phyloP scores from a whole-genome alignment of 768 basidiomycete genomes.

The Tulasnella sp. region DNA sequence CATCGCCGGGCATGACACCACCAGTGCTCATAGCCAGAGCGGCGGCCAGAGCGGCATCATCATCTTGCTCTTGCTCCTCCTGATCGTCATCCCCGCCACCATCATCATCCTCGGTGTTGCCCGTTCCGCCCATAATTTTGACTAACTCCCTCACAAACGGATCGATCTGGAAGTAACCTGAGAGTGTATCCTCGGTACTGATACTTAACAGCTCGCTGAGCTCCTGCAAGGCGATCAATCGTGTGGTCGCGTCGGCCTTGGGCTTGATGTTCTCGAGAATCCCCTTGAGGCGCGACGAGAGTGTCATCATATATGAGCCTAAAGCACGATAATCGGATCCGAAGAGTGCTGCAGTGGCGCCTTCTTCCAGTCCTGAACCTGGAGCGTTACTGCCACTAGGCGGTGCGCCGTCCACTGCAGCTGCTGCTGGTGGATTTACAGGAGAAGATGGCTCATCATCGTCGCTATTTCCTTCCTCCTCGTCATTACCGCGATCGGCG shows the following conservation, averaged over 20 bases:
- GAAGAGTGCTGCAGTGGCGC: slow-evolving; percentile 29
- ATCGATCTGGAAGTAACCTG: slow-evolving; percentile 91
- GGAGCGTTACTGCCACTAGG: slow-evolving; percentile 1
- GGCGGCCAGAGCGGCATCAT: slow-evolving; percentile 82
- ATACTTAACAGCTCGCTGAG: slow-evolving; percentile 90
- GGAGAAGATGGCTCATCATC: slow-evolving; percentile 28
- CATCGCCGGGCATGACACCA: slow-evolving; percentile 60
- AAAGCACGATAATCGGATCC: slow-evolving; percentile 74
- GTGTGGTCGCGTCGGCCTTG: slow-evolving; percentile 72
- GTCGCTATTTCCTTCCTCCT: slow-evolving; percentile 18
- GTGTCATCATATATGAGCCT: slow-evolving; percentile 86
- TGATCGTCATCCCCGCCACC: slow-evolving; percentile 21
- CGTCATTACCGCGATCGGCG: slow-evolving; percentile 27
- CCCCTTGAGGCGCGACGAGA: slow-evolving; percentile 78
- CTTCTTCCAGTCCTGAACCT: slow-evolving; percentile 26
- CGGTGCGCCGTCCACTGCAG: background rate
- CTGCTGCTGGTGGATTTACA: slow-evolving; percentile 24
- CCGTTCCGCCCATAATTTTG: slow-evolving; percentile 57
- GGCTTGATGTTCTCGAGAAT: slow-evolving; percentile 83
- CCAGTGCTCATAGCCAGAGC: slow-evolving; percentile 72
- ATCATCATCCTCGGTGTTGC: slow-evolving; percentile 16
- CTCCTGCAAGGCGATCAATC: slow-evolving; percentile 85
- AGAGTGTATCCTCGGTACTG: slow-evolving; percentile 93
- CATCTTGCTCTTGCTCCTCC: slow-evolving; percentile 37
- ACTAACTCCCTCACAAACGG: slow-evolving; percentile 87